Evolutionary conservation across 306 rosid genomes (phyloP).

Genomic region (Quercus alba): DNA sequence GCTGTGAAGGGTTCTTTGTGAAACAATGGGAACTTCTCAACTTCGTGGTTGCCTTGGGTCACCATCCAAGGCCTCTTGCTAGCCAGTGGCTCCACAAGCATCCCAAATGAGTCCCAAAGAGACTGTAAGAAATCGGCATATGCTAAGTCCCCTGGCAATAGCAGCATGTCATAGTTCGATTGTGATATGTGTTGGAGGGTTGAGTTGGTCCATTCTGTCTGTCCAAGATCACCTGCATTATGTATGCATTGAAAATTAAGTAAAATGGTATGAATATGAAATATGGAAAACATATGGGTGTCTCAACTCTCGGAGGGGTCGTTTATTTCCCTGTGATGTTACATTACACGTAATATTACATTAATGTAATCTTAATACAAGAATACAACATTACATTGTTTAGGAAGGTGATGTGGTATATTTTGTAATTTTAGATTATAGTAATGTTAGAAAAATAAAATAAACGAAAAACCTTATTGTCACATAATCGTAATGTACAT

Average conservation of each 20-base stretch:
- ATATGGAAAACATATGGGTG: too few relatives aligned
- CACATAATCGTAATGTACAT: too few relatives aligned
- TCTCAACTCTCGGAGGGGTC: too few relatives aligned
- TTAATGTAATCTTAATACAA: too few relatives aligned
- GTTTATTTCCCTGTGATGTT: too few relatives aligned
- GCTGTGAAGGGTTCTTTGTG: constrained; percentile 54
- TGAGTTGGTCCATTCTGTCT: constrained; percentile 69
- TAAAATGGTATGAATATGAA: too few relatives aligned
- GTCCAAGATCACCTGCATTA: constrained; percentile 77
- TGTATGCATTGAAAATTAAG: neutral
- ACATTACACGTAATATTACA: too few relatives aligned
- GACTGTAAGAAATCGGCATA: constrained; percentile 45
- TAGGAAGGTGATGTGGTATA: too few relatives aligned
- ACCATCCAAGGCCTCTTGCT: constrained; percentile 97
- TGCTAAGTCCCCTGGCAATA: constrained; percentile 78
- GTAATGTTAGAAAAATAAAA: too few relatives aligned
- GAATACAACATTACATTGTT: too few relatives aligned
- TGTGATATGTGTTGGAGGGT: constrained; percentile 54
- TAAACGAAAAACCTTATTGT: too few relatives aligned
- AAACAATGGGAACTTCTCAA: constrained; percentile 44
- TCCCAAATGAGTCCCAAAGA: constrained; percentile 74
- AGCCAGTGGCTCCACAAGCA: constrained; percentile 69
- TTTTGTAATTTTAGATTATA: too few relatives aligned
- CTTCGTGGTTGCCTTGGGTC: constrained; percentile 77
- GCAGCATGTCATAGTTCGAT: constrained; percentile 61